Evolutionary conservation across 2,329 filamentous ascomycete genomes (phyloP).

Genomic region (Fusarium coicis): DNA sequence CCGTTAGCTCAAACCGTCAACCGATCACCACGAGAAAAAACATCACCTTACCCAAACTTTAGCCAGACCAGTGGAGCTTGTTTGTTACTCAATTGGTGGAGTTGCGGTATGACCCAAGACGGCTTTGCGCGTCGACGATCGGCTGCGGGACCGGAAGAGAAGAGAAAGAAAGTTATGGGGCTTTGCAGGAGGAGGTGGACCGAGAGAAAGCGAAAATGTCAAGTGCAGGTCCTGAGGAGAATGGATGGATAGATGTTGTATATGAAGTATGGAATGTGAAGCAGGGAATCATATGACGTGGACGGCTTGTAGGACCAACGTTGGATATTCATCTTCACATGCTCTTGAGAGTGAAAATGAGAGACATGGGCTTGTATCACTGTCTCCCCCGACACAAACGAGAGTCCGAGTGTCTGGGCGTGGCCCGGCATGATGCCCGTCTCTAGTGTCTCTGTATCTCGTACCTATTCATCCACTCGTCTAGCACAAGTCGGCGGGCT

Average conservation of each 20-base stretch:
- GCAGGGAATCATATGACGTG: conserved; percentile 32
- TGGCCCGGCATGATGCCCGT: not conserved
- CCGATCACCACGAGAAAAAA: conserved; percentile 19
- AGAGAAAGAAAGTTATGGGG: conserved; percentile 13
- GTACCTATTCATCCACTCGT: not conserved
- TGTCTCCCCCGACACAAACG: not conserved
- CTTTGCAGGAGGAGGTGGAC: not conserved
- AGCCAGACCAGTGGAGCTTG: conserved; percentile 7
- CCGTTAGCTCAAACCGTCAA: conserved; percentile 11
- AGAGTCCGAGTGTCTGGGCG: conserved; percentile 18
- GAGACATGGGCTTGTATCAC: conserved; percentile 21
- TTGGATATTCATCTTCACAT: conserved; percentile 29
- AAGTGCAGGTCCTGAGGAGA: not conserved
- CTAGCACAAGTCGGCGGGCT: conserved; percentile 19
- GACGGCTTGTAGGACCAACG: conserved; percentile 11
- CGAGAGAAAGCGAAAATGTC: conserved; percentile 17
- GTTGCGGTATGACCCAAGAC: not conserved
- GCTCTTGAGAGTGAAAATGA: not conserved
- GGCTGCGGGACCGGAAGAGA: conserved; percentile 13
- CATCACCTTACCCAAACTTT: conserved; percentile 27
- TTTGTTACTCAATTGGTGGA: conserved; percentile 1
- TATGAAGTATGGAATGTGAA: not conserved
- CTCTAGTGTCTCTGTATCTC: not conserved
- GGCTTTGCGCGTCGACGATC: conserved; percentile 18
- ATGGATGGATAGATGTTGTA: not conserved